These are phyloP conservation scores for Pulicaria dysenterica DNA, from an alignment of 129 eudicot genomes.

Conservation along the genomic window DNA sequence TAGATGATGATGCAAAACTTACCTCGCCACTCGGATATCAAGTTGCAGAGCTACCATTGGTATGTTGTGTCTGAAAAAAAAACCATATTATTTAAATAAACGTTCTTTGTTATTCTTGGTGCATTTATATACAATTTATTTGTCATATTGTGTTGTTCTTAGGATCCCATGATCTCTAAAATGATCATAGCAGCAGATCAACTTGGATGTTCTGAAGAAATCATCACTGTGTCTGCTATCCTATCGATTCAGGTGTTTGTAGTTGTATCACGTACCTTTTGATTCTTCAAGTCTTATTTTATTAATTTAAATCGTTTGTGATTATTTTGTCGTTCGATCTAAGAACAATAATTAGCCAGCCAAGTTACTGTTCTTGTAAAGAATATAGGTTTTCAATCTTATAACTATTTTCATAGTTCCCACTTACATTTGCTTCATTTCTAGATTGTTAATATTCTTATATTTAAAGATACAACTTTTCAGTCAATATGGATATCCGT, in stretches of 20 bases:
- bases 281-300: not conserved
- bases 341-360: not conserved
- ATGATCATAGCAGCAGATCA: slow-evolving; percentile 83
- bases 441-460: slow-evolving; percentile 17
- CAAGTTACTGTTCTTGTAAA: slow-evolving; percentile 6
- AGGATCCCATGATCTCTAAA: slow-evolving; percentile 96
- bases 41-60: slow-evolving; percentile 95
- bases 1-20: slow-evolving; percentile 95
- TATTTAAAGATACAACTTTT: not conserved
- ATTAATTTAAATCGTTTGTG: not conserved
- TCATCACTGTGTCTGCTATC: slow-evolving; percentile 78
- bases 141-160: slow-evolving; percentile 22
- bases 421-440: not conserved
- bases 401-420: not conserved
- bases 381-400: not conserved
- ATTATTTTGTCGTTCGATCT: not conserved
- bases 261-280: not conserved
- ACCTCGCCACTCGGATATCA: slow-evolving; percentile 95
- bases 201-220: slow-evolving; percentile 90
- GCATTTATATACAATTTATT: not conserved
- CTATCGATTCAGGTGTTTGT: slow-evolving; percentile 77
- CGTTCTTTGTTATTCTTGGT: not conserved
- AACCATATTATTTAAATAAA: not conserved
- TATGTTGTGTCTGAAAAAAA: slow-evolving; percentile 31
- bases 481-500: slow-evolving; percentile 92